Evolutionary conservation across 2,329 filamentous ascomycete species (phyloP), one percentile per base, ranked within the genome.

Genomic region (Colletotrichum sojae): DNA sequence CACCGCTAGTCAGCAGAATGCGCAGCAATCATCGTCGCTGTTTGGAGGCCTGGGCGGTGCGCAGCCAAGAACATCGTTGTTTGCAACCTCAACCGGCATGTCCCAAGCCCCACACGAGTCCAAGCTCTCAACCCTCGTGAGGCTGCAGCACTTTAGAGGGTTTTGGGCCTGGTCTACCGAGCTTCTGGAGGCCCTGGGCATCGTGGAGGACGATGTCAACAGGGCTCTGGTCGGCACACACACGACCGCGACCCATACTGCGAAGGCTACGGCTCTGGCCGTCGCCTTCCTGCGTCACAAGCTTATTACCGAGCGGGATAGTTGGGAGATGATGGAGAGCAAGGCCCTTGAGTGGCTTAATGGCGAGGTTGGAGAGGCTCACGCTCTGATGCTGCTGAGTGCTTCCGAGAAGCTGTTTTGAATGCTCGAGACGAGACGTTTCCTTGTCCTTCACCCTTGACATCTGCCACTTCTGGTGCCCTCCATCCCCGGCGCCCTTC

Each of bases 281-380:
- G 63, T 90, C 8, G 80, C 77, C 2, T 87, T 80, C 67, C 76
- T 92, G 70, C 83, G 87, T 73, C 76, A 59, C 48, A 83, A 80
- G 63, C 73, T 88, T 67, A 72, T 43, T 0, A 78, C 71, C 0
- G 81, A 87, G 58, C 79, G 81, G 75, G 90, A 89, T 2, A 83
- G 83, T 6, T 93, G 90, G 90, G 89, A 90, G 70, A 81, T 92
- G 82, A 78, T 92, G 46, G 88, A 85, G 16, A 85, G 86, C 10
- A 92, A 91, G 81, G 89, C 87, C 0, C 82, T 79, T 73, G 74
- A 54, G 0, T 91, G 88, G 87, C 61, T 90, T 40, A 62, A 70
- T 46, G 67, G 67, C 1, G 53, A 63, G 27, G 4, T 68, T 9
- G 67, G 51, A 1, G 49, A 56, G 12, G 22, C 55, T 10, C 8